These are phyloP conservation scores for Spinellus fusiger DNA, from an alignment of 192 early-diverging fungal species.

Conservation along the genomic window DNA sequence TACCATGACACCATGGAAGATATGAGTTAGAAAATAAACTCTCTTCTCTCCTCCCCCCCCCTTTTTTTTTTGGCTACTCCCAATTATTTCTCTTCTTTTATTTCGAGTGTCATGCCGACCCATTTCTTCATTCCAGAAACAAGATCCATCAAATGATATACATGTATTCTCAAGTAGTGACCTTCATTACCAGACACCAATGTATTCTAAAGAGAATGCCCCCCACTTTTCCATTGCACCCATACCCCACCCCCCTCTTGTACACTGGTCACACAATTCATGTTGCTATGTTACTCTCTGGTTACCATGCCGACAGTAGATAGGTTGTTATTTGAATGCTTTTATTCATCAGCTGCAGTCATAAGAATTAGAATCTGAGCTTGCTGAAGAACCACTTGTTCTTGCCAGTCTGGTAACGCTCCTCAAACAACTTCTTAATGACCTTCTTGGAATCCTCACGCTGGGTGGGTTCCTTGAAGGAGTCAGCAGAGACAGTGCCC, in stretches of 20 bases:
- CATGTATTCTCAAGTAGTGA: too few relatives aligned
- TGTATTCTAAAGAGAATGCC: too few relatives aligned
- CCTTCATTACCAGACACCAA: too few relatives aligned
- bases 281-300: not conserved
- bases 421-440: slow-evolving; percentile 95
- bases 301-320: not conserved
- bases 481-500: slow-evolving; percentile 75
- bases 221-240: not conserved
- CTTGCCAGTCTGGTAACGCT: slow-evolving; percentile 97
- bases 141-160: not conserved
- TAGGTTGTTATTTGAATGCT: too few relatives aligned
- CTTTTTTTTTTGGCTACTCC: too few relatives aligned
- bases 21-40: too few relatives aligned
- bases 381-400: slow-evolving; percentile 99
- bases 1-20: too few relatives aligned
- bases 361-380: slow-evolving; percentile 93
- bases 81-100: not conserved
- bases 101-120: not conserved
- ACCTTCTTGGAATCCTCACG: slow-evolving; percentile 86
- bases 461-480: slow-evolving; percentile 94
- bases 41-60: too few relatives aligned
- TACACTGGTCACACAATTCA: not conserved
- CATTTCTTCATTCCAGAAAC: not conserved
- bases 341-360: not conserved
- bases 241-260: not conserved